These are phyloP conservation scores for Pseudocercospora crystallina DNA, from an alignment of 2,329 filamentous ascomycete genomes.

Conservation along the genomic window DNA sequence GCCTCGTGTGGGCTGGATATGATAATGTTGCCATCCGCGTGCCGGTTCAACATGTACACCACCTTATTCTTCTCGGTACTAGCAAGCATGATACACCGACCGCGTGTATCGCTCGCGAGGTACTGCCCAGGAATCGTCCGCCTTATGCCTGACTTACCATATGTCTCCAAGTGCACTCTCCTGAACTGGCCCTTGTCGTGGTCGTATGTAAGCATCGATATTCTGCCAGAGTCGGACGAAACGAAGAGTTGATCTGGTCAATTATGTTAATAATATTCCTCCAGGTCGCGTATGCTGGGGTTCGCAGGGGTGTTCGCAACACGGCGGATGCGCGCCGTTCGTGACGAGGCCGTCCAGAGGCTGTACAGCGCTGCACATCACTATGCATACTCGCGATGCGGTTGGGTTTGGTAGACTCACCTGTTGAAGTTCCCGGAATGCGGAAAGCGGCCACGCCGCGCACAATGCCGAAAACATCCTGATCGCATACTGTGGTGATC, in stretches of 20 bases:
- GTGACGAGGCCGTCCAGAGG: conserved; percentile 4
- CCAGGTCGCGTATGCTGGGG: neutral
- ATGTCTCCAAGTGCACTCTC: conserved; percentile 92
- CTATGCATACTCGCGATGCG: conserved; percentile 42
- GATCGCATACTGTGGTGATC: conserved; percentile 79
- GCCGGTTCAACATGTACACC: conserved; percentile 95
- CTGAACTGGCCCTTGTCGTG: conserved; percentile 83
- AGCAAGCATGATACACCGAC: conserved; percentile 89
- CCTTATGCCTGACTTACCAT: conserved; percentile 92
- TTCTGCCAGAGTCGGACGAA: conserved; percentile 90
- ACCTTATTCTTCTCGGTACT: conserved; percentile 99
- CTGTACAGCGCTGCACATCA: conserved; percentile 38
- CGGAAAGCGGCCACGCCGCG: conserved; percentile 84
- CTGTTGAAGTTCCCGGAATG: conserved; percentile 90
- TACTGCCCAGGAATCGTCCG: conserved; percentile 95
- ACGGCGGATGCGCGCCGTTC: neutral
- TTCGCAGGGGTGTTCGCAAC: neutral
- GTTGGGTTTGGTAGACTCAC: conserved; percentile 47
- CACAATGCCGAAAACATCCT: conserved; percentile 96
- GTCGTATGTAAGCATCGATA: conserved; percentile 90
- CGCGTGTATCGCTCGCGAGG: conserved; percentile 91
- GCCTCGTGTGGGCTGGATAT: conserved; percentile 97
- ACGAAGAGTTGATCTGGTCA: conserved; percentile 86
- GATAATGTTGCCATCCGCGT: conserved; percentile 88
- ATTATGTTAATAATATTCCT: conserved; percentile 9